Base-by-base conservation (phyloP, 2,329 filamentous ascomycete genomes). In the Ampelomyces quisqualis region DNA sequence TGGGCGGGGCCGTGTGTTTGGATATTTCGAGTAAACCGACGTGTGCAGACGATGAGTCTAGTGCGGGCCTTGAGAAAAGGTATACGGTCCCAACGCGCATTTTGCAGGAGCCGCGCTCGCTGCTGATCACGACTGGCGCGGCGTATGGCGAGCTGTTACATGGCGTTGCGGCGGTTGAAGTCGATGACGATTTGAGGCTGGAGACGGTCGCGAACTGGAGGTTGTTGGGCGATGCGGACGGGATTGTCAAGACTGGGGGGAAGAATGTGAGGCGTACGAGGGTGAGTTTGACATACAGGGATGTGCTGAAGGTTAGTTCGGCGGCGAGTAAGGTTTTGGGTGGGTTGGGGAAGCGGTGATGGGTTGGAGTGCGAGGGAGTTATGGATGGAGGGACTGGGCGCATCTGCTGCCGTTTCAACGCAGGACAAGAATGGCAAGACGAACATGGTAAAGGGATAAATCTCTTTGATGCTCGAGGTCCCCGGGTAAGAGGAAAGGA, bases 61-160 rank as follows among this genome's bases (percentile, higher is more conserved):
- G 11, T n/a, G 24, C 7, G 5, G 19, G 39, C 2, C 22, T 15
- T 5, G 14, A 18, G 7, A 9, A 38, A 11, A 29, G 35, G 34
- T 51, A 50, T 43, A 58, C 30, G 33, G 29, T 54, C 34, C 53
- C 71, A 51, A 45, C 65, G 38, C 80, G 63, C 46, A 86, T 96
- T 39, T 67, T 95, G 9, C 90, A 95, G 65, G 90, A 96, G 67
- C 86, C 86, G 37, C 77, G 90, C 52, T 94, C 88, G 41, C 60
- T 93, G 8, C 77, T 93, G 34, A 79, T 91, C 49, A 91, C 86
- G 3, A 84, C 79, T 4, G 78, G 77, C 5, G 66, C 76, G 11
- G 76, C 90, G 2, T 93, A 93, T 55, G 81, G 76, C 1, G 74
- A 84, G 14, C 82, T 84, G 42, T 73, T 91, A 14, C 88, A 93